Percentiles rank a stretch among this genome's conserved stretches.
phyloP scores from a whole-genome alignment of 208 protist genomes.

The Leishmania martiniquensis region DNA sequence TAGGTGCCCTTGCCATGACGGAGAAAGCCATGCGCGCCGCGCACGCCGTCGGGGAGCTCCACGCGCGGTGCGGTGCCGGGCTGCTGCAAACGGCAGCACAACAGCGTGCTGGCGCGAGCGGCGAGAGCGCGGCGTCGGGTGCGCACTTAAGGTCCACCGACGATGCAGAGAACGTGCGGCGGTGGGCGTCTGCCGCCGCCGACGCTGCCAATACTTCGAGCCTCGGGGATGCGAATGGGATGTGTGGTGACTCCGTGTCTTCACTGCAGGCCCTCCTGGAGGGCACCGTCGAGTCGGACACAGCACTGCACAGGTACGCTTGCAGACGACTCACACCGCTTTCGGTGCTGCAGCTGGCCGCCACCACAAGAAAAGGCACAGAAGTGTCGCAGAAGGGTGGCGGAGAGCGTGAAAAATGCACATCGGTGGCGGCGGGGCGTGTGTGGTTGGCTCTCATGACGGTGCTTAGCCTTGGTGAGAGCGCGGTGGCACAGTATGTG shows the following conservation, averaged over 20 bases:
- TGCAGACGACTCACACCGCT: neutral
- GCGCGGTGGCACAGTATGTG: slow-evolving; percentile 36
- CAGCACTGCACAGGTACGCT: slow-evolving; percentile 7
- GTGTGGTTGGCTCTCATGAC: slow-evolving; percentile 28
- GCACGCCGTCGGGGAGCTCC: neutral
- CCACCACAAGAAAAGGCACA: neutral
- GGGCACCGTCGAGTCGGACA: slow-evolving; percentile 2
- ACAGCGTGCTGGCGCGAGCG: neutral
- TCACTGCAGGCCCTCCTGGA: slow-evolving; percentile 21
- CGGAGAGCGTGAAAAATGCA: neutral
- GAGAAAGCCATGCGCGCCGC: neutral
- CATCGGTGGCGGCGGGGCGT: neutral
- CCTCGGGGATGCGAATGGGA: neutral
- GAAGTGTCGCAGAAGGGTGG: neutral
- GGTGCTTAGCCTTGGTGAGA: slow-evolving; percentile 31
- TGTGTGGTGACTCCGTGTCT: neutral
- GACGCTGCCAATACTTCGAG: neutral
- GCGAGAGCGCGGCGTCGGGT: neutral
- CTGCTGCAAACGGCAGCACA: neutral
- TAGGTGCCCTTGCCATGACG: slow-evolving; percentile 1
- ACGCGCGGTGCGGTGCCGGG: neutral
- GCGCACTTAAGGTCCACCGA: neutral
- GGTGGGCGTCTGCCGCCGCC: neutral
- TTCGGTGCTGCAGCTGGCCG: neutral
- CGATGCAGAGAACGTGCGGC: too few relatives aligned